These are phyloP conservation scores for Ceratocystis variospora DNA, from an alignment of 2,329 filamentous ascomycete genomes.

Conservation along the genomic window DNA sequence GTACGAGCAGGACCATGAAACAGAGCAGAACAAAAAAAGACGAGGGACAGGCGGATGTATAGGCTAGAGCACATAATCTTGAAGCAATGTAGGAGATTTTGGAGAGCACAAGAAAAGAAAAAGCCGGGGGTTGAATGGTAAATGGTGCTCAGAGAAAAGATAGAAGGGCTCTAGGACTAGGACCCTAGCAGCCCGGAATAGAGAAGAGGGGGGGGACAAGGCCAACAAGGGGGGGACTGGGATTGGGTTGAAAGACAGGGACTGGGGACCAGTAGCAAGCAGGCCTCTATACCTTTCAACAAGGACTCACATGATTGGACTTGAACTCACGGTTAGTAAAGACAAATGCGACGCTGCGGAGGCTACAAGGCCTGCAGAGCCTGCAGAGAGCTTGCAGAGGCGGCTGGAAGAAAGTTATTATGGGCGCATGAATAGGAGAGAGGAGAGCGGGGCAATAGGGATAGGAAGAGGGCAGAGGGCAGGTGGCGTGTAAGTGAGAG, in stretches of 20 bases:
- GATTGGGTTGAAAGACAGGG: background rate
- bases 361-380: background rate
- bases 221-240: background rate
- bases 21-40: background rate
- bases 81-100: constrained; percentile 4
- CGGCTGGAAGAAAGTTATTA: background rate
- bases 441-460: background rate
- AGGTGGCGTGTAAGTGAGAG: background rate
- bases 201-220: background rate
- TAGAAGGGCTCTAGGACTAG: background rate
- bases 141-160: background rate
- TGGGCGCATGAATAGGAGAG: background rate
- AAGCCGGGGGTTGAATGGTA: background rate
- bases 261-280: background rate
- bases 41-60: background rate
- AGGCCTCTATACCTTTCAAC: background rate
- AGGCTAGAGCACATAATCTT: constrained; percentile 2
- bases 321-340: background rate
- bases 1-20: constrained; percentile 1
- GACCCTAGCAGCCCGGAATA: background rate
- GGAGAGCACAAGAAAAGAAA: background rate
- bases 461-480: background rate
- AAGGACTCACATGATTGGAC: background rate
- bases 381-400: background rate
- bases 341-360: background rate